A percentile compares a stretch with the other conserved stretches of the same genome.
phyloP scores from a whole-genome alignment of 345 rosid genomes.

The Populus nigra region DNA sequence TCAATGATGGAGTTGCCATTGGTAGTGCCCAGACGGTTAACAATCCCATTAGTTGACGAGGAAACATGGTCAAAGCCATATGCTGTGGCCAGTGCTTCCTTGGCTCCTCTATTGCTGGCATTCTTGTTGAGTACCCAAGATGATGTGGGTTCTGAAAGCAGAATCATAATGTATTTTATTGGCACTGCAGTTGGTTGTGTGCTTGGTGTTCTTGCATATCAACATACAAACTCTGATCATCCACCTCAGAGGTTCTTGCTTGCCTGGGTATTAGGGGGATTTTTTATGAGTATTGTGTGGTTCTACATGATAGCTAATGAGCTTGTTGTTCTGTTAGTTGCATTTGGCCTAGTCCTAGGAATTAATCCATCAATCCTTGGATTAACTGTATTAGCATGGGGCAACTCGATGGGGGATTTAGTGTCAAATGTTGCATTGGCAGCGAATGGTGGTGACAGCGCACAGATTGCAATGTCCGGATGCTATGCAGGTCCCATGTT shows the following conservation, averaged over 20 bases:
- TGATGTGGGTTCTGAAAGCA: slow-evolving; percentile 30
- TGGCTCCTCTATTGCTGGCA: slow-evolving; percentile 70
- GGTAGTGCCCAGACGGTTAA: slow-evolving; percentile 67
- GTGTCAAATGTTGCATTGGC: slow-evolving; percentile 78
- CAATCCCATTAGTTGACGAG: slow-evolving; percentile 71
- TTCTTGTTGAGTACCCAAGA: slow-evolving; percentile 63
- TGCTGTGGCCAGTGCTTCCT: slow-evolving; percentile 66
- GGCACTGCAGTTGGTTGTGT: slow-evolving; percentile 46
- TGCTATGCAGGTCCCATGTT: slow-evolving; percentile 98
- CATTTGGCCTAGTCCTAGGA: slow-evolving; percentile 60
- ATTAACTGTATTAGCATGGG: slow-evolving; percentile 89
- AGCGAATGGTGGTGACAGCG: slow-evolving; percentile 68
- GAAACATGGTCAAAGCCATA: slow-evolving; percentile 76
- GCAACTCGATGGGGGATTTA: slow-evolving; percentile 93
- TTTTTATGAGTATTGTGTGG: slow-evolving; percentile 87
- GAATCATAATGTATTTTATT: slow-evolving; percentile 36
- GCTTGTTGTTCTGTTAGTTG: slow-evolving; percentile 71
- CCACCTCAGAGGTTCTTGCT: slow-evolving; percentile 68
- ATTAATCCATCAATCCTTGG: slow-evolving; percentile 86
- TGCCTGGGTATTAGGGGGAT: slow-evolving; percentile 82
- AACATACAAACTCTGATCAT: slow-evolving; percentile 47
- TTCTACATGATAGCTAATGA: slow-evolving; percentile 90
- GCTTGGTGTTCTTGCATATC: slow-evolving; percentile 52
- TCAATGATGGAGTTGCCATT: slow-evolving; percentile 67
- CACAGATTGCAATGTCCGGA: slow-evolving; percentile 81